Evolutionary conservation across 2,329 filamentous ascomycete genomes (phyloP), one percentile per base, ranked within the genome.

Genomic region (Colletotrichum musicola): DNA sequence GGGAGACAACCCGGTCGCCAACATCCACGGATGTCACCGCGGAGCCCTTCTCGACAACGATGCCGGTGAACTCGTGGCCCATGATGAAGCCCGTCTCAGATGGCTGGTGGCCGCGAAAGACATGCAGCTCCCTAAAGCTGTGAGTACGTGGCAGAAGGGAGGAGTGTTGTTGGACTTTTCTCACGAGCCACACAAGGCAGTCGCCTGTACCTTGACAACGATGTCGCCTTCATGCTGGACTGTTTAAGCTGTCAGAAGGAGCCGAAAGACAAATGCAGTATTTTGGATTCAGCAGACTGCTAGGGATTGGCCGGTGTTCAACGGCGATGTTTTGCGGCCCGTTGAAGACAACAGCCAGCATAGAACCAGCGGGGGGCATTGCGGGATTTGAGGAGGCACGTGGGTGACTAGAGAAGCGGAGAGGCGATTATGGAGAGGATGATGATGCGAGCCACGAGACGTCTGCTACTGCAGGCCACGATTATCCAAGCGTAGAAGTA

Each of bases 271-370:
- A 13, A 38, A 35, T 35, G 44, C 27, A 47, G 30, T 35, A 2
- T 10, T 10, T 10, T 9, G 30, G 69, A 38, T 18, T 50, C 46
- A n/a, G 73, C 80, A 75, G 70, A 83, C 85, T 86, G 72, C 88
- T 87, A 1, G 95, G 95, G 13, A 95, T 86, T 0, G 94, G 94
- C 20, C 93, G 87, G 68, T 96, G 89, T 81, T 97, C 92, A 63
- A 98, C 81, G 1, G 87, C 90, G 62, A 97, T 86, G 75, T 93
- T 89, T 75, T 88, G 85, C 4, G 92, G 91, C 2, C 92, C 93
- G 71, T 95, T 91, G 82, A 97, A 97, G 62, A 97, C 88, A 35
- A 98, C 93, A 35, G 94, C 94, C 79, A 93, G 92, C 95, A 98
- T 97, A 0, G 88, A 93, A 38, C 44, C 57, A 18, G 46, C 25